Base-by-base conservation (phyloP, 148 eudicot genomes). In the Talinum fruticosum region DNA sequence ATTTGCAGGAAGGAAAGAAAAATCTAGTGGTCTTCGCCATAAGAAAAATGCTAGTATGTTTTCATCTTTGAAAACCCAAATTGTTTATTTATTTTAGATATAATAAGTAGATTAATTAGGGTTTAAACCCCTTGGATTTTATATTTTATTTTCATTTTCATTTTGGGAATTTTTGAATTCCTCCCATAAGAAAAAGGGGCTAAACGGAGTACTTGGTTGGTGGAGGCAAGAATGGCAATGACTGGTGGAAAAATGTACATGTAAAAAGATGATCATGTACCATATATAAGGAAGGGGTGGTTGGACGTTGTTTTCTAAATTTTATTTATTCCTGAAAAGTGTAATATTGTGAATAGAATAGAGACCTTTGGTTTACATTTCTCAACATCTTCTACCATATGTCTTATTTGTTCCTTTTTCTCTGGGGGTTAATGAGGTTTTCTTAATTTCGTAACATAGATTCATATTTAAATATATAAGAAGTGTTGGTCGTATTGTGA, bases 231-330 rank as follows among this genome's bases (percentile, higher is more conserved):
- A 62, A 74, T 34, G 70, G 68, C 53, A 64, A 28, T 81, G 81
- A 80, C 78, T 73, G 81, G 81, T 74, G 65, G 47, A 59, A 66
- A 77, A 78, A 78, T 73, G 81, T 82, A 82, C 78, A 82, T 82
- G 78, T 78, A 82, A 38, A 53, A 59, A 28, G 29, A 41, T 16
- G 80, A 53, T 64, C 54, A 64, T 82, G 81, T 78, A 66, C 69
- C 75, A 77, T 75, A 78, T 66, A 45, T 37, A 72, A 30, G 57
- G 1, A 51, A 41, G 24, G 26, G 64, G 64, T 57, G 23, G 72
- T 34, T 53, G 57, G 75, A 34, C 2, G 66, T 62, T 62, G 32
- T 28, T 28, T 26, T 62, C 34, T 12, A 26, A 24, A 23, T 23
- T 59, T 59, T 59, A 59, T 59, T 66, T 32, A 38, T 72, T 71